Evolutionary conservation across 1,139 yeast genomes (phyloP), one percentile per base, ranked within the genome.

Genomic region (Hemisphaericaspora xylofermentans): DNA sequence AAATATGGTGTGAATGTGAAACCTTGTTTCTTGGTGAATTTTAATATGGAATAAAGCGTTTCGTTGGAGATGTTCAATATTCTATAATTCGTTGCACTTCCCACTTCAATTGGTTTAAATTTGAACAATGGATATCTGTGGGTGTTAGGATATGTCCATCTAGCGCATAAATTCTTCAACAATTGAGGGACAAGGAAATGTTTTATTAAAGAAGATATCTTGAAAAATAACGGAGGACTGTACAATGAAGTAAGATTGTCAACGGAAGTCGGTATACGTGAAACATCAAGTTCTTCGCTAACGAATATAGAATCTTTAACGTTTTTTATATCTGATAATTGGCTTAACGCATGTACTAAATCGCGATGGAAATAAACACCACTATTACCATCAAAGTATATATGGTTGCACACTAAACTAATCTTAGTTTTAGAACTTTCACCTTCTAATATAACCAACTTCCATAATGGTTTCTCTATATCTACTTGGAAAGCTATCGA

Each of bases 371-470:
- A 68, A 19, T 50, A 47, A 6, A 51, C 45, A 1, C 62, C 70
- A 8, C 70, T 52, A 13, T 51, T 56, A 3, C 76, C 76, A 48
- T 71, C 76, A 31, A 64, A 58, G 14, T 61, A 45, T 1, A 60
- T 33, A 47, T 71, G 76, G 43, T 68, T 68, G 41, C 61, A 60
- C n/a, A 51, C 51, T 25, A 63, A 60, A 1, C 64, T 43, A 4
- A 67, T 30, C 30, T 60, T 52, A 33, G 52, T 57, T 4, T n/a
- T n/a, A n/a, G 32, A 45, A 4, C n/a, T n/a, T n/a, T 43, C 41
- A 5, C 43, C 45, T 29, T 51, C 45, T 32, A 46, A 52, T 1
- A 67, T 56, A 3, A 54, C 38, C 4, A 68, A 35, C 33, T 52
- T 50, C 73, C 73, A 68, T 15, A 62, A 46, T 3, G 72, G 71